A percentile compares a stretch with the other conserved stretches of the same genome.
Conservation (phyloP, 306 rosid genomes). For the Trifolium fragiferum region DNA sequence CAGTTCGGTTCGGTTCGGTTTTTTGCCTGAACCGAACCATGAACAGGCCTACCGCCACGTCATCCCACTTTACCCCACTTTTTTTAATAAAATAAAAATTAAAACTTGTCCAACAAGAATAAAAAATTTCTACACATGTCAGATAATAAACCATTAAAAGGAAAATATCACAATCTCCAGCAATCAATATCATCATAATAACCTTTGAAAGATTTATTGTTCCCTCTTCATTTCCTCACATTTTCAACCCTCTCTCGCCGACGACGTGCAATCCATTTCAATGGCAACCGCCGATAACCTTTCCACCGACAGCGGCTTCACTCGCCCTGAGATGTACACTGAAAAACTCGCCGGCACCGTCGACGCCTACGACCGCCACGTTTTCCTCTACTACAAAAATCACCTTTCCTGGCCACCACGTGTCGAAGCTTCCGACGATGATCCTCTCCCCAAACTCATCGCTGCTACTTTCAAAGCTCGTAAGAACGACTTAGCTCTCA, state of each 20-base stretch:
- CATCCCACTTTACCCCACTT: too few relatives aligned
- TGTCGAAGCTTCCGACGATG: slow-evolving; percentile 68
- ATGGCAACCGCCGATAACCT: slow-evolving; percentile 51
- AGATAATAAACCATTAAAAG: too few relatives aligned
- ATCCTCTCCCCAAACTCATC: slow-evolving; percentile 69
- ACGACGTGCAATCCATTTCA: background rate
- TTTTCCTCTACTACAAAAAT: slow-evolving; percentile 76
- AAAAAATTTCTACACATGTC: too few relatives aligned
- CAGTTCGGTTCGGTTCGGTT: too few relatives aligned
- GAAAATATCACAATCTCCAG: background rate
- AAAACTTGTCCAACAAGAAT: too few relatives aligned
- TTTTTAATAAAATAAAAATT: too few relatives aligned
- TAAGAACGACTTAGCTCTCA: slow-evolving; percentile 56
- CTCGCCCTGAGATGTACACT: slow-evolving; percentile 74
- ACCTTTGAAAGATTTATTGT: background rate
- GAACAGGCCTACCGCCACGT: too few relatives aligned
- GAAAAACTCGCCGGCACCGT: slow-evolving; percentile 70
- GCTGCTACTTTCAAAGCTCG: slow-evolving; percentile 58
- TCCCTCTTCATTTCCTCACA: background rate
- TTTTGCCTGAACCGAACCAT: too few relatives aligned
- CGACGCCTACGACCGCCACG: slow-evolving; percentile 81
- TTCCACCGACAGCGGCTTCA: slow-evolving; percentile 61
- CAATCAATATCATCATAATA: too few relatives aligned
- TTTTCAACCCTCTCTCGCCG: background rate
- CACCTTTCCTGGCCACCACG: slow-evolving; percentile 69